These are phyloP conservation scores for Sarcodon sp. DNA, from an alignment of 768 basidiomycete genomes.

Conservation along the genomic window DNA sequence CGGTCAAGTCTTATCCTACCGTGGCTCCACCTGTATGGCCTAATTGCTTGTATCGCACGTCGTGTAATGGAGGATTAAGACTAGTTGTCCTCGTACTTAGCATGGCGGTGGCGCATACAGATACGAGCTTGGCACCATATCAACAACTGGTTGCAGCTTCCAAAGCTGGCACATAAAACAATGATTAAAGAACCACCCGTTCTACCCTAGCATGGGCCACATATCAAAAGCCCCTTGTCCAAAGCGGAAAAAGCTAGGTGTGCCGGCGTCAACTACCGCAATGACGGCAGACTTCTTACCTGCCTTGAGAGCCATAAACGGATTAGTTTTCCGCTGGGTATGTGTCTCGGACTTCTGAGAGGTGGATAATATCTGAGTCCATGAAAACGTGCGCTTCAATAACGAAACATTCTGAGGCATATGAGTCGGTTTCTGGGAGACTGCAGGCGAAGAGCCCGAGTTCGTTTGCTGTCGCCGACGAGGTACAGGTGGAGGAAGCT, in stretches of 20 bases:
- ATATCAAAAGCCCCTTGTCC: constrained; percentile 78
- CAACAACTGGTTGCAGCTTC: background rate
- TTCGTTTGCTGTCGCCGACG: constrained; percentile 20
- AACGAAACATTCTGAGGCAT: background rate
- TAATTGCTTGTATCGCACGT: too few relatives aligned
- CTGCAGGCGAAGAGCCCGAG: constrained; percentile 4
- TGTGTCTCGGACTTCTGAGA: constrained; percentile 14
- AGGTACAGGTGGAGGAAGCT: constrained; percentile 48
- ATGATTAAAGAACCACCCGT: background rate
- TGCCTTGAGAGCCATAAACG: constrained; percentile 70
- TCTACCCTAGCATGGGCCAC: constrained; percentile 46
- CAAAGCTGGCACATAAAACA: background rate
- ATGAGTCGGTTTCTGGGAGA: background rate
- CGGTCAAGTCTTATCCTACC: too few relatives aligned
- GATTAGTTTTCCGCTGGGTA: constrained; percentile 37
- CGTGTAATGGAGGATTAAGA: too few relatives aligned
- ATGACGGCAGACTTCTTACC: constrained; percentile 79
- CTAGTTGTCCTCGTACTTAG: too few relatives aligned
- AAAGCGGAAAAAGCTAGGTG: constrained; percentile 80
- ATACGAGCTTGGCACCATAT: too few relatives aligned
- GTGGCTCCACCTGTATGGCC: too few relatives aligned
- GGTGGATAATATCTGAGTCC: background rate
- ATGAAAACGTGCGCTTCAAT: background rate
- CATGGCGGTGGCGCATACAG: too few relatives aligned
- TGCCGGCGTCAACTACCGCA: constrained; percentile 82